These are phyloP conservation scores for Fusarium verticillioides DNA, from an alignment of 2,329 filamentous ascomycete genomes.

Conservation along the genomic window DNA sequence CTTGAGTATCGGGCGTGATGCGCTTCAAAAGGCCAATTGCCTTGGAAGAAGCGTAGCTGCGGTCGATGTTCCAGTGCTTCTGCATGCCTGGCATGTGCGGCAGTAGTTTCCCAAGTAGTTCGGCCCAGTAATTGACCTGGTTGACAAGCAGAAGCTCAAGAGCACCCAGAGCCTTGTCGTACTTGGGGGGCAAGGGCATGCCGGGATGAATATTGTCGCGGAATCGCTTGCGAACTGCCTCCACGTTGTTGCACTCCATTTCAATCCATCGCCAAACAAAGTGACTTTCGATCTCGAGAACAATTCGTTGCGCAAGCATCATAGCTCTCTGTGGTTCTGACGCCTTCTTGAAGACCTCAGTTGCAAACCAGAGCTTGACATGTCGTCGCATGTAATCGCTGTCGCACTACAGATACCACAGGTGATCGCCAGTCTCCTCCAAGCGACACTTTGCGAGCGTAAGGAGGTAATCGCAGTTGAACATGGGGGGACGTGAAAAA, in stretches of 20 bases:
- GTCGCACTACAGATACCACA: background rate
- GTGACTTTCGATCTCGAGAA: accelerated
- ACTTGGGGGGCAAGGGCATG: accelerated
- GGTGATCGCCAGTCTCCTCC: accelerated
- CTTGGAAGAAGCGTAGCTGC: background rate
- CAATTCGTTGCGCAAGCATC: background rate
- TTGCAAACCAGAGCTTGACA: accelerated
- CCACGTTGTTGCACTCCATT: accelerated
- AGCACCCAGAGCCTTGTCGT: background rate
- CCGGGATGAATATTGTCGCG: background rate
- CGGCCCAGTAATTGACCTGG: background rate
- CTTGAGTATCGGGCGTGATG: no score
- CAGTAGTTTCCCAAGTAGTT: no score
- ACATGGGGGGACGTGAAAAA: accelerated
- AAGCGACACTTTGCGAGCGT: background rate
- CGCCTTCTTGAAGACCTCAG: background rate
- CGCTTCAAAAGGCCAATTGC: no score
- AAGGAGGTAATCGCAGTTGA: background rate
- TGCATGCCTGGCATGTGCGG: background rate
- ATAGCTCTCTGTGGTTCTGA: accelerated
- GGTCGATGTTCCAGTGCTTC: background rate
- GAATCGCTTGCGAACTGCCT: accelerated
- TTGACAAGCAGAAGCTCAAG: background rate
- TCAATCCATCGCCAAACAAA: background rate
- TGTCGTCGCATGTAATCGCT: accelerated